Evolutionary conservation across 345 rosid genomes (phyloP).

Genomic region (Xanthoceras sorbifolium): DNA sequence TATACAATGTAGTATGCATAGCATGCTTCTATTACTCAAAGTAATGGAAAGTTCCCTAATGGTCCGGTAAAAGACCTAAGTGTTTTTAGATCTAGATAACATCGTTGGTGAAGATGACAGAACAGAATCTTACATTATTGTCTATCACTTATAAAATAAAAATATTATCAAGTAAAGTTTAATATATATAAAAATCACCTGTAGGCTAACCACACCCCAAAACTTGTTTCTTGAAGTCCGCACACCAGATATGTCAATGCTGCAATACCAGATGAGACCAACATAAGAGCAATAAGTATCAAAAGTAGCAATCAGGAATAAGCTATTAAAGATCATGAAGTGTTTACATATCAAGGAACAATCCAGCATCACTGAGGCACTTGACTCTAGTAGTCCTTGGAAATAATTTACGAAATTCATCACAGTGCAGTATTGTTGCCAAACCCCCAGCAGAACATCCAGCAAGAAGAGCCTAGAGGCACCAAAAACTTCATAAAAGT

Average conservation of each 20-base stretch:
- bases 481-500: not conserved
- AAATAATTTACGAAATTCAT: conserved; percentile 48
- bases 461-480: conserved; percentile 56
- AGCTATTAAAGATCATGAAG: conserved; percentile 2
- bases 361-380: conserved; percentile 62
- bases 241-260: conserved; percentile 50
- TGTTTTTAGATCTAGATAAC: not conserved
- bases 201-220: conserved; percentile 45
- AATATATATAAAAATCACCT: conserved; percentile 27
- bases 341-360: conserved; percentile 57
- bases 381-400: conserved; percentile 46
- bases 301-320: not conserved
- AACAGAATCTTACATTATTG: not conserved
- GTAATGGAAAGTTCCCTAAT: not conserved
- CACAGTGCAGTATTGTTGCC: conserved; percentile 55
- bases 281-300: not conserved
- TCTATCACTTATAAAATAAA: not conserved
- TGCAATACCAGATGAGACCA: conserved; percentile 20
- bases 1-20: not conserved
- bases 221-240: conserved; percentile 48
- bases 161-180: not conserved
- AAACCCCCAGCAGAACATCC: conserved; percentile 65
- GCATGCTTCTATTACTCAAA: not conserved
- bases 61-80: not conserved
- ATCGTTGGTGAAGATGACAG: not conserved